phyloP scores from a whole-genome alignment of 129 eudicot species.

The Artemisia tridentata region DNA sequence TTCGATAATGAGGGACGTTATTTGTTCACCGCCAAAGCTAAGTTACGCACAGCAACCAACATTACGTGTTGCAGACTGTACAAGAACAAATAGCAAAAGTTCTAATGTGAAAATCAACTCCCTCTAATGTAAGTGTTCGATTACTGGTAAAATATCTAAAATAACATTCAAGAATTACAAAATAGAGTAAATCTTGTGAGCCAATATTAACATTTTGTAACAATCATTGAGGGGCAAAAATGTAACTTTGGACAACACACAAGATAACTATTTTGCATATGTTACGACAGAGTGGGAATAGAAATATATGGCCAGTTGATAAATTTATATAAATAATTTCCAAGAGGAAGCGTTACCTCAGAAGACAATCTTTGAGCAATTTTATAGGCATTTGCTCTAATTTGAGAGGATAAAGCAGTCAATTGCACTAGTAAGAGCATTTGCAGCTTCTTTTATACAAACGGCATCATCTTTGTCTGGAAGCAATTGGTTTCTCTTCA shows the following conservation, averaged over 20 bases:
- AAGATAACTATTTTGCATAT: background rate
- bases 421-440: slow-evolving; percentile 49
- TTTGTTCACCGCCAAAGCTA: too few species aligned
- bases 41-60: too few species aligned
- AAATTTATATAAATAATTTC: background rate
- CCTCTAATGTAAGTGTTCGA: background rate
- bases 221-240: background rate
- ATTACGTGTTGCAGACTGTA: background rate
- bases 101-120: too few species aligned
- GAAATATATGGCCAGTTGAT: too few species aligned
- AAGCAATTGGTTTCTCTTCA: slow-evolving; percentile 57
- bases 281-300: too few species aligned
- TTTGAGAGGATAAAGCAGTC: slow-evolving; percentile 58
- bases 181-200: background rate
- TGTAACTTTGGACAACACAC: background rate
- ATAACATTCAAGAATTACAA: background rate
- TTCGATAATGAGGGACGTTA: too few species aligned
- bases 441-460: slow-evolving; percentile 55
- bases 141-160: slow-evolving; percentile 1
- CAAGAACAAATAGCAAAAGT: too few species aligned
- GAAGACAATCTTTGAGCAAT: slow-evolving; percentile 55
- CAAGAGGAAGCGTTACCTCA: slow-evolving; percentile 50
- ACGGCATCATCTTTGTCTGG: slow-evolving; percentile 54
- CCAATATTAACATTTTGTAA: background rate
- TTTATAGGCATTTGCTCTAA: slow-evolving; percentile 55